Percentiles rank a stretch among this genome's conserved stretches.
Conservation (phyloP, 371 early-diverging fungal species). For the Dinochytrium kinnereticum region DNA sequence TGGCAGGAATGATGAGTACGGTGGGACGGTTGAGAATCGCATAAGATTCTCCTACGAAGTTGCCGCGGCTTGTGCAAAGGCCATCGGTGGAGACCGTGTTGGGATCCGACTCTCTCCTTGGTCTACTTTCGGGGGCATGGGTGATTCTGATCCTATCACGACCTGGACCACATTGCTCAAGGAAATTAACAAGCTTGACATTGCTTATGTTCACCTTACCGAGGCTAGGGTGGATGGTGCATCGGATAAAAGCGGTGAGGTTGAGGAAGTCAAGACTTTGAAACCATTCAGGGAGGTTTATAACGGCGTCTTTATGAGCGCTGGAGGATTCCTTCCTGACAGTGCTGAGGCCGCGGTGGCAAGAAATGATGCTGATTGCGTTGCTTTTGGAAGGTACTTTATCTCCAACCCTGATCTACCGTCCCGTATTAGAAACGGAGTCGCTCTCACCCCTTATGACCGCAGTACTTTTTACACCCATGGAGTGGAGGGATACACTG, state of each 20-base stretch:
- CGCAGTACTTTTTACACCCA: conserved; percentile 34
- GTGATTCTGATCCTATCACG: conserved; percentile 9
- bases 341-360: conserved; percentile 37
- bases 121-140: conserved; percentile 12
- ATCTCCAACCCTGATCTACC: conserved; percentile 56
- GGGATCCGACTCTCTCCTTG: conserved; percentile 45
- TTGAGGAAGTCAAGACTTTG: not conserved
- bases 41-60: conserved; percentile 46
- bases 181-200: not conserved
- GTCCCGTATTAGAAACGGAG: conserved; percentile 34
- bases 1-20: conserved; percentile 54
- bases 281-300: conserved; percentile 14
- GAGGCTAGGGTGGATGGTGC: conserved; percentile 6
- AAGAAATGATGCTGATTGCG: conserved; percentile 40
- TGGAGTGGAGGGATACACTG: conserved; percentile 37
- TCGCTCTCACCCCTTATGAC: conserved; percentile 35
- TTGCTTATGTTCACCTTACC: conserved; percentile 8
- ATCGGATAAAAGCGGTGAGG: not conserved
- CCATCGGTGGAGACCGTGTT: conserved; percentile 38
- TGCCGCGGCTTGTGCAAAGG: conserved; percentile 38
- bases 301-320: conserved; percentile 24
- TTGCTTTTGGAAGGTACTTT: conserved; percentile 49
- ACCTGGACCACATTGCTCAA: conserved; percentile 3
- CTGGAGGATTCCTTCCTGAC: conserved; percentile 44
- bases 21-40: conserved; percentile 54